phyloP scores from a whole-genome alignment of 805 yeast genomes.

The Grigorovia jiainica region DNA sequence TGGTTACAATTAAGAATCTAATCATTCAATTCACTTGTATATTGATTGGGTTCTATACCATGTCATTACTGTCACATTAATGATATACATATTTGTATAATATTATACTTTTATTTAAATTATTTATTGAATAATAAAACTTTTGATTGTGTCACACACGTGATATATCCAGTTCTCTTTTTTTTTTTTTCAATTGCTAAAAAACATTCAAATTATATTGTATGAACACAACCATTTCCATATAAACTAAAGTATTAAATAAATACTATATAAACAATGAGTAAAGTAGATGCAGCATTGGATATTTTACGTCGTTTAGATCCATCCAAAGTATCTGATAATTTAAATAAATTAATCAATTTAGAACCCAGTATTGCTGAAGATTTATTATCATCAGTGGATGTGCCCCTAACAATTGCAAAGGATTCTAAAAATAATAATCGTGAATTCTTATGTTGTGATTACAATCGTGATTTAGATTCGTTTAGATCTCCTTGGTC shows the following conservation, averaged over 20 bases:
- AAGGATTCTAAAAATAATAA: constrained; percentile 29
- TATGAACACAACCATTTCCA: too few species aligned
- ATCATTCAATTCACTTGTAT: not conserved
- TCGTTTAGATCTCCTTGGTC: constrained; percentile 88
- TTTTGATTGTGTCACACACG: too few species aligned
- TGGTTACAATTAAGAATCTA: not conserved
- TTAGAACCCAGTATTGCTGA: constrained; percentile 66
- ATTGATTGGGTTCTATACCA: not conserved
- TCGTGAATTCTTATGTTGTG: constrained; percentile 74
- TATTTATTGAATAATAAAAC: not conserved
- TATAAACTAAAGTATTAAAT: too few species aligned
- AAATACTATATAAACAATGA: not conserved
- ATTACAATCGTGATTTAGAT: constrained; percentile 92
- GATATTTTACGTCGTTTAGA: constrained; percentile 69
- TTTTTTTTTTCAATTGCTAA: too few species aligned
- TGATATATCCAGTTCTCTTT: too few species aligned
- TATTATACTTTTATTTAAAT: not conserved
- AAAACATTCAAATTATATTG: too few species aligned
- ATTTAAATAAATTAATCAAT: constrained; percentile 36
- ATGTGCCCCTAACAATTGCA: constrained; percentile 53
- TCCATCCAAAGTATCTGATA: constrained; percentile 47
- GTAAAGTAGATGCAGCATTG: constrained; percentile 54
- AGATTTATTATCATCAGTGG: constrained; percentile 79
- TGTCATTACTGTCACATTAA: not conserved
- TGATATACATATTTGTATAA: not conserved